phyloP scores from a whole-genome alignment of 2,329 filamentous ascomycete species.

The Ilyonectria mors-panacis region DNA sequence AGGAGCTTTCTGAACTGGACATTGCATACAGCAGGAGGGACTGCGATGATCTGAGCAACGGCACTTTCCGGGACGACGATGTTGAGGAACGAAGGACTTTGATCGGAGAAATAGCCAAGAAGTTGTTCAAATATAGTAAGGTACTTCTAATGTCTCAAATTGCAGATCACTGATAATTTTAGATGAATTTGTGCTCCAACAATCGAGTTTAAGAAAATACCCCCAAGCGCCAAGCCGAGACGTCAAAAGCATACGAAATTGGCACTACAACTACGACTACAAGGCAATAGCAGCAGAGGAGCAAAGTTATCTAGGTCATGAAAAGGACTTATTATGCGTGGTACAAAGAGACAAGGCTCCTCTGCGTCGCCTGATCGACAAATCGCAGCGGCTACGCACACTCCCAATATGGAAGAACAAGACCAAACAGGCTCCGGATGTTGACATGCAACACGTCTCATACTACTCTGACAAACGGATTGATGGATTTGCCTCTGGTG shows the following conservation, averaged over 20 bases:
- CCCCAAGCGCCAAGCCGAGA: slow-evolving; percentile 38
- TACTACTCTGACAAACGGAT: slow-evolving; percentile 38
- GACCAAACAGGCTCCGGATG: background rate
- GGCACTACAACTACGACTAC: slow-evolving; percentile 40
- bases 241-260: slow-evolving; percentile 43
- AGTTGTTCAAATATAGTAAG: slow-evolving; percentile 47
- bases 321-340: slow-evolving; percentile 40
- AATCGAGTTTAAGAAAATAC: slow-evolving; percentile 36
- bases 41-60: slow-evolving; percentile 45
- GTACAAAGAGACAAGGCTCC: slow-evolving; percentile 27
- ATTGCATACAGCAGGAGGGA: slow-evolving; percentile 35
- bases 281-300: slow-evolving; percentile 32
- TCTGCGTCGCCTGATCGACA: slow-evolving; percentile 23
- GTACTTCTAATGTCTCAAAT: background rate
- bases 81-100: slow-evolving; percentile 36
- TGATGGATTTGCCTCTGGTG: slow-evolving; percentile 42
- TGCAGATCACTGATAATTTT: background rate
- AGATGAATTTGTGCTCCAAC: slow-evolving; percentile 48
- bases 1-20: slow-evolving; percentile 49
- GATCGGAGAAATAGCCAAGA: slow-evolving; percentile 30
- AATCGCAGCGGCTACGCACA: slow-evolving; percentile 14
- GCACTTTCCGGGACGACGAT: slow-evolving; percentile 45
- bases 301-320: slow-evolving; percentile 32
- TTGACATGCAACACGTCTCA: slow-evolving; percentile 5
- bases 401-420: slow-evolving; percentile 10